Evolutionary conservation across 2,329 filamentous ascomycete species (phyloP).

Genomic region (Beauveria sp.): DNA sequence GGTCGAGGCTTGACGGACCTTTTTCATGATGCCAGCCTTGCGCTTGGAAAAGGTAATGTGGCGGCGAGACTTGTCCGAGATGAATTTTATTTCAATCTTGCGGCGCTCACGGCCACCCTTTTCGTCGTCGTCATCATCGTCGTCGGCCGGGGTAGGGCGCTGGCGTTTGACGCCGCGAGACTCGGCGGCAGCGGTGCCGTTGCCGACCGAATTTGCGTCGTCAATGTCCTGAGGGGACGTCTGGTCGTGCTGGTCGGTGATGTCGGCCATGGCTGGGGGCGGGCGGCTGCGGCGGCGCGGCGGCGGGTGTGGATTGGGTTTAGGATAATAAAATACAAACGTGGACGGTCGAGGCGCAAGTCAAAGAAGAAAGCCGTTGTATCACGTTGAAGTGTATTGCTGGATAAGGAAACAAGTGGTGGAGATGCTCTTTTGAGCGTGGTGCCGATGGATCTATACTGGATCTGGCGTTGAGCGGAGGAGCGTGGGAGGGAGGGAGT

Average conservation of each 20-base stretch:
- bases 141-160: conserved; percentile 75
- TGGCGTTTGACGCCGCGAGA: conserved; percentile 82
- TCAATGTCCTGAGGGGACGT: conserved; percentile 68
- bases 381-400: conserved; percentile 32
- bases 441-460: conserved; percentile 59
- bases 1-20: conserved; percentile 55
- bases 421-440: conserved; percentile 59
- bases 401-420: conserved; percentile 48
- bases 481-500: conserved; percentile 24
- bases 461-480: conserved; percentile 50
- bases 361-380: conserved; percentile 16
- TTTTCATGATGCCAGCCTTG: conserved; percentile 99
- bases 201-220: conserved; percentile 63
- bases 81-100: conserved; percentile 99
- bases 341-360: too few relatives aligned
- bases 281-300: too few relatives aligned
- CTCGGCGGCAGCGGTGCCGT: conserved; percentile 61
- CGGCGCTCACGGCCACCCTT: conserved; percentile 95
- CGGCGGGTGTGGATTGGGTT: conserved; percentile 13
- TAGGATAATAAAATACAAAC: not conserved
- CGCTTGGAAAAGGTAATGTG: conserved; percentile 99
- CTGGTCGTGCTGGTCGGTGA: conserved; percentile 70
- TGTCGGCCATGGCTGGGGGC: conserved; percentile 60
- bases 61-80: conserved; percentile 97
- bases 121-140: conserved; percentile 95